A percentile compares a stretch with the other conserved stretches of the same genome.
These are phyloP conservation scores for Artemisia tridentata DNA, from an alignment of 129 eudicot genomes.

Conservation along the genomic window DNA sequence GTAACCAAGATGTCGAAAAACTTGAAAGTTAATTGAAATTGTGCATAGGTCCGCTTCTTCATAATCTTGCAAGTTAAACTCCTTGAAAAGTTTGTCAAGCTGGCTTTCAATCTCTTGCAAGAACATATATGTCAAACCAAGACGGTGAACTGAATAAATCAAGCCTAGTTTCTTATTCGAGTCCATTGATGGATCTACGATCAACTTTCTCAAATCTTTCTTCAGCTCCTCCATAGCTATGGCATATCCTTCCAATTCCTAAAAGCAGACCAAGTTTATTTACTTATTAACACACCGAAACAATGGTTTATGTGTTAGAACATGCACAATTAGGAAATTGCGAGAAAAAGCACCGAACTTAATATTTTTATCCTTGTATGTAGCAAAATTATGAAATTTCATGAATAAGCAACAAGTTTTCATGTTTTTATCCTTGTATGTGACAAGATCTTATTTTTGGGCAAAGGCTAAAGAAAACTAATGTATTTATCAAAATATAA, in stretches of 20 bases:
- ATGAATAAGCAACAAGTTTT: too few relatives aligned
- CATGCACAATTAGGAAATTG: too few relatives aligned
- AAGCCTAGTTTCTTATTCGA: not conserved
- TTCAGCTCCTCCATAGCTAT: conserved; percentile 1
- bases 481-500: too few relatives aligned
- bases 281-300: too few relatives aligned
- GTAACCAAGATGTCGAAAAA: conserved; percentile 1
- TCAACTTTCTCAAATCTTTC: not conserved
- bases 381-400: too few relatives aligned
- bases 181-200: not conserved
- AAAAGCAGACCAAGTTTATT: too few relatives aligned
- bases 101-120: not conserved
- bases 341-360: too few relatives aligned
- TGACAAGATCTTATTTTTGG: too few relatives aligned
- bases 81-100: not conserved
- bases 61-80: not conserved
- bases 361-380: too few relatives aligned
- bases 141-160: not conserved
- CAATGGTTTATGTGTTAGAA: too few relatives aligned
- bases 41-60: not conserved
- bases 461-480: too few relatives aligned
- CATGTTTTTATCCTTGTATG: too few relatives aligned
- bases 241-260: not conserved
- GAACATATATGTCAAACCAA: not conserved
- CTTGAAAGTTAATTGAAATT: not conserved